Base-by-base conservation (phyloP, 768 basidiomycete species). In the Grammothele lineata region DNA sequence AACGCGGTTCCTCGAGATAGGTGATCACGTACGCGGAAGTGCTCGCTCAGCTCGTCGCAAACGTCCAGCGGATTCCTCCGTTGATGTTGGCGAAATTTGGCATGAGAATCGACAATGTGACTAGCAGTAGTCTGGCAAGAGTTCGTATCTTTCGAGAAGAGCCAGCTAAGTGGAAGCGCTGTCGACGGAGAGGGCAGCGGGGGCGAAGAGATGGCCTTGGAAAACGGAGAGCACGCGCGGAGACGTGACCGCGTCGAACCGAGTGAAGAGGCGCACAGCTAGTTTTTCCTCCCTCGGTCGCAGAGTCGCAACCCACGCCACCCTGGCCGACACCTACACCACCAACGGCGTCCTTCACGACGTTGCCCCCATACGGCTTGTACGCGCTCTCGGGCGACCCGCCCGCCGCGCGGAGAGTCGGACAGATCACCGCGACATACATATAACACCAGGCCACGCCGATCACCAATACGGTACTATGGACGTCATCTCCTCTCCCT, bases 91-190 rank as follows among this genome's bases (percentile, higher is more conserved):
- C 88, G 1, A 90, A 89, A 54, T 83, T 83, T 66, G 23, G 92
- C 85, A 67, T 94, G 93, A 45, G 92, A 91, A 62, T 96, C 94
- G 66, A 93, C 95, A 60, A 96, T 94, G 7, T 92, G 92, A n/a
- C n/a, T n/a, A 0, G 92, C 92, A 0, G 92, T 93, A 25, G 91
- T 70, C 60, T 89, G 93, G 73, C 80, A 92, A 12, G 86, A 85
- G 49, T 87, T 84, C n/a, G n/a, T n/a, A 34, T 42, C 43, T 9
- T 23, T 25, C 23, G 15, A 23, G 37, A 26, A 4, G 37, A 2
- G 25, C 17, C 15, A 14, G 49, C 37, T n/a, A n/a, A n/a, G 40
- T 51, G 8, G 32, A 19, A 15, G 21, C 9, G 17, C 35, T 19
- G 35, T 19, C 35, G 35, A n/a, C 15, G 9, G 17, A 19, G 35